These are phyloP conservation scores for Strombidium stylifer DNA, from an alignment of 73 alveolate genomes.

Conservation along the genomic window DNA sequence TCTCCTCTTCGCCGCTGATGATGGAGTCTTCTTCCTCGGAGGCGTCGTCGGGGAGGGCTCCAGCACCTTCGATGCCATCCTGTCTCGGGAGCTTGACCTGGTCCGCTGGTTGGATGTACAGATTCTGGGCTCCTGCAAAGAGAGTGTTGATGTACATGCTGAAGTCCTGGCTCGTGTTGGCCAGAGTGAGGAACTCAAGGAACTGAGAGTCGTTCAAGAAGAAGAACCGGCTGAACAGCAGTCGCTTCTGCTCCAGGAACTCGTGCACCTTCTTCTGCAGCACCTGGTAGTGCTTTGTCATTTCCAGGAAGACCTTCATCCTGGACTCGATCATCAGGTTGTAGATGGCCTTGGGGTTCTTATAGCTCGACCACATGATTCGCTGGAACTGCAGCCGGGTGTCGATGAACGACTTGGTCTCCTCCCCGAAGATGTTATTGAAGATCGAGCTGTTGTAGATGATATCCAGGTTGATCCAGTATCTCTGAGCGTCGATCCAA, in stretches of 20 bases:
- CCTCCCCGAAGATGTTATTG: constrained; percentile 4
- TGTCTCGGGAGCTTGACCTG: too few relatives aligned
- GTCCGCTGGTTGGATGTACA: constrained; percentile 26
- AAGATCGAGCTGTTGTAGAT: background rate
- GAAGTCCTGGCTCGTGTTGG: constrained; percentile 51
- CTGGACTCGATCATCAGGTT: constrained; percentile 54
- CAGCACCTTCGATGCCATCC: too few relatives aligned
- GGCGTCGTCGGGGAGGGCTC: too few relatives aligned
- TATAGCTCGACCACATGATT: constrained; percentile 57
- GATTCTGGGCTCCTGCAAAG: constrained; percentile 59
- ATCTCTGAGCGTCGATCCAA: constrained; percentile 66
- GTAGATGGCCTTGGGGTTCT: constrained; percentile 63
- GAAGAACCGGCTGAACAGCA: constrained; percentile 61
- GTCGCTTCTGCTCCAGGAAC: constrained; percentile 49
- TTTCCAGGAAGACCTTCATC: constrained; percentile 41
- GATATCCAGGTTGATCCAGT: constrained; percentile 73
- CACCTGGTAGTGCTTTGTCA: constrained; percentile 21
- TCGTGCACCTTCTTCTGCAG: constrained; percentile 56
- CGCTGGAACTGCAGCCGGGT: constrained; percentile 21
- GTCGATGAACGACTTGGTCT: constrained; percentile 6
- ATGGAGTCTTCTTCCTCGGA: too few relatives aligned
- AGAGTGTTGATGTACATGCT: constrained; percentile 30
- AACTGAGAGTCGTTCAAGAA: constrained; percentile 64
- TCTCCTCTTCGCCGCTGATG: too few relatives aligned
- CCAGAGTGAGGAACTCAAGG: constrained; percentile 51